Evolutionary conservation across 2,329 filamentous ascomycete genomes (phyloP), one percentile per base, ranked within the genome.

Genomic region (Fusarium tupiense): DNA sequence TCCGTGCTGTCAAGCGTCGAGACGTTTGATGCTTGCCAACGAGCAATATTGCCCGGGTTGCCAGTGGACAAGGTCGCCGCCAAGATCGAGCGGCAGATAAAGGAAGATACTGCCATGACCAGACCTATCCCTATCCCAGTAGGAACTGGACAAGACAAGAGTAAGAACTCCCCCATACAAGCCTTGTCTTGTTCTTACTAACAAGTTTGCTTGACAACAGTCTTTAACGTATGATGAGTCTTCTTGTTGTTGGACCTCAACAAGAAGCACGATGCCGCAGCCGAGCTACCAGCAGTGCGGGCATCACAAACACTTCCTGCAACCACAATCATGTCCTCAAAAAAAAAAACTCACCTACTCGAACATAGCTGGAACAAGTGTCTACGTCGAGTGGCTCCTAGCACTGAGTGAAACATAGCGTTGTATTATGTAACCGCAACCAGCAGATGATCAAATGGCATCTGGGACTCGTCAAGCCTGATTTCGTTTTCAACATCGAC

Each of bases 401-500:
- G 44, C 6, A 52, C 44, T 8, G 20, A 41, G 20, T 47, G 16
- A 31, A 60, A 19, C 26, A 19, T 40, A 14, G 16, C 35, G 6
- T 38, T 50, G 11, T 33, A 22, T 20, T n/a, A 26, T 17, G 43
- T 5, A 14, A 16, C 7, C 7, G 38, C 41, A 24, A n/a, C 19
- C 2, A 12, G 19, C 14, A 47, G 33, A 19, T 4, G 6, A 47
- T 4, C 11, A 14, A 59, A 20, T 50, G 44, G 26, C 22, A 22
- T 11, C 26, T 16, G 14, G 7, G 26, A 1, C 13, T 41, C 3
- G n/a, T 22, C 24, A 60, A 41, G 24, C 44, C 57, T 8, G 29
- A 11, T 1, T 10, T 52, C 11, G 2, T 31, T 2, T 17, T 16
- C 8, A 12, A 24, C 0, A 33, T 33, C 4, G 4, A 13, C 20